Evolutionary conservation across 176 grass and related monocot species (phyloP).

Genomic region (Coix lacrymajobi): DNA sequence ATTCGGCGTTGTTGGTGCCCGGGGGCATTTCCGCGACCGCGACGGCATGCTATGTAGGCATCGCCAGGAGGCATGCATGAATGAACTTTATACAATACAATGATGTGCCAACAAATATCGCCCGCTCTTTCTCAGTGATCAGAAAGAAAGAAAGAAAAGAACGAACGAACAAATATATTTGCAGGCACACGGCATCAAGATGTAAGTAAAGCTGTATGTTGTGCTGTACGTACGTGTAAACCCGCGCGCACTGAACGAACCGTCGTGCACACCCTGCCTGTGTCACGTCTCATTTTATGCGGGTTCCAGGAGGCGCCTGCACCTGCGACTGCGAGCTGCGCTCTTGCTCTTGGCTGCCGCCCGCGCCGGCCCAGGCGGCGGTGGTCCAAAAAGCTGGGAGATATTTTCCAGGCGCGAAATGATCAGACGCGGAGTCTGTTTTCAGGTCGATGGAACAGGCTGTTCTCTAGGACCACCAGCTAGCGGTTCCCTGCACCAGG

Average conservation of each 20-base stretch:
- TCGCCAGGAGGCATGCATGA: not conserved
- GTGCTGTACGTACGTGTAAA: not conserved
- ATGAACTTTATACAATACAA: not conserved
- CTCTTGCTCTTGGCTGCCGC: no score
- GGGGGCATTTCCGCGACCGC: not conserved
- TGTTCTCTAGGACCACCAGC: no score
- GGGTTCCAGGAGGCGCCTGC: not conserved
- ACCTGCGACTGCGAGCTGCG: not conserved
- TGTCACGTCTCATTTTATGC: not conserved
- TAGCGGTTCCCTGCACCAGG: constrained; percentile 6
- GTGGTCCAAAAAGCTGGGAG: not conserved
- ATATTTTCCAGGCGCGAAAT: not conserved
- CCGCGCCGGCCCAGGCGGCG: not conserved
- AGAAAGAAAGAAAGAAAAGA: not conserved
- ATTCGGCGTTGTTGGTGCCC: not conserved
- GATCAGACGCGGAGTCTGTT: no score
- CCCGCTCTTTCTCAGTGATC: not conserved
- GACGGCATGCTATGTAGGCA: not conserved
- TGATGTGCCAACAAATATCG: not conserved
- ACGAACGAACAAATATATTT: not conserved
- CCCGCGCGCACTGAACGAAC: not conserved
- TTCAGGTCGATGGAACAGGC: no score
- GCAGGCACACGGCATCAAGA: not conserved
- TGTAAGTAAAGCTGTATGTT: not conserved
- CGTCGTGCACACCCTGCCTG: not conserved